phyloP scores from a whole-genome alignment of 768 basidiomycete species.

The Leccinum barrowsii region DNA sequence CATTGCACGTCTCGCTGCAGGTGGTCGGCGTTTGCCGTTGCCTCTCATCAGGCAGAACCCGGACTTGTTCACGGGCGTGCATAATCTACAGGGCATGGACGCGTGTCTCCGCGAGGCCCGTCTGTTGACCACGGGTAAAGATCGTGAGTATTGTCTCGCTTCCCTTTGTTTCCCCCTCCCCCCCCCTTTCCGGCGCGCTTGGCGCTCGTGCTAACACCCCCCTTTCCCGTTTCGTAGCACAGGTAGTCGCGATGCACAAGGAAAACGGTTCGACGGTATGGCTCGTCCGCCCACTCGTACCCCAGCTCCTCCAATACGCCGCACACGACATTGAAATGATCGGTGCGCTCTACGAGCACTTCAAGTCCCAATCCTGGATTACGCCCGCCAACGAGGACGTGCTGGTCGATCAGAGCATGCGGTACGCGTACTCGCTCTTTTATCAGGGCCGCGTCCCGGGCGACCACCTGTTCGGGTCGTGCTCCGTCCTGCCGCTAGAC shows the following conservation, averaged over 20 bases:
- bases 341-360: slow-evolving; percentile 33
- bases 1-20: slow-evolving; percentile 22
- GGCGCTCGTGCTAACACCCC: neutral
- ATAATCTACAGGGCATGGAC: slow-evolving; percentile 36
- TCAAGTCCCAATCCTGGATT: slow-evolving; percentile 25
- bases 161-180: neutral
- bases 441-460: slow-evolving; percentile 27
- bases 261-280: slow-evolving; percentile 28
- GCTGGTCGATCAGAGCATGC: slow-evolving; percentile 26
- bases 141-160: slow-evolving; percentile 26
- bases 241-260: slow-evolving; percentile 38
- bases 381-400: slow-evolving; percentile 9
- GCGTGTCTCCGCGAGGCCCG: slow-evolving; percentile 27
- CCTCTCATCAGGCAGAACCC: slow-evolving; percentile 23
- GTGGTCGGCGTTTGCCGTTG: slow-evolving; percentile 24
- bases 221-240: slow-evolving; percentile 17
- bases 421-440: slow-evolving; percentile 27
- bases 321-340: slow-evolving; percentile 42
- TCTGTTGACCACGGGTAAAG: slow-evolving; percentile 28
- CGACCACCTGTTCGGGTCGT: slow-evolving; percentile 24
- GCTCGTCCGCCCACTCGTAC: slow-evolving; percentile 35
- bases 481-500: slow-evolving; percentile 25
- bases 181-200: too few species aligned
- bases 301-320: slow-evolving; percentile 38
- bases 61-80: slow-evolving; percentile 29